A percentile compares a stretch with the other conserved stretches of the same genome.
Conservation (phyloP, 1,139 yeast species). For the Lodderomyces jiufengensis region DNA sequence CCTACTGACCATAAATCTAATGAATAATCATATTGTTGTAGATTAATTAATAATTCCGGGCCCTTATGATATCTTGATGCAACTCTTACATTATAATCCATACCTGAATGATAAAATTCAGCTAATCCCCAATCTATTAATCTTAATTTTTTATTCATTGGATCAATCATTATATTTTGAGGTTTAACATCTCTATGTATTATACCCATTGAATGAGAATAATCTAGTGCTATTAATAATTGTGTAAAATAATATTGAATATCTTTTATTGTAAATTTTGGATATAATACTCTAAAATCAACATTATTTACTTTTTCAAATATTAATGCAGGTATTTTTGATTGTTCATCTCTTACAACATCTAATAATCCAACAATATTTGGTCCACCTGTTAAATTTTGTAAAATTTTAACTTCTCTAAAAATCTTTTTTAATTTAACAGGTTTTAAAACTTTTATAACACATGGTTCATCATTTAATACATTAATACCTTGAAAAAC, state of each 20-base stretch:
- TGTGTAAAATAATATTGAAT: conserved; percentile 70
- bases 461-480: conserved; percentile 50
- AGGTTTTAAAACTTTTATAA: conserved; percentile 74
- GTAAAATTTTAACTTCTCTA: conserved; percentile 71
- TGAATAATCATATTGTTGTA: conserved; percentile 74
- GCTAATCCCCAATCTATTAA: conserved; percentile 86
- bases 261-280: conserved; percentile 59
- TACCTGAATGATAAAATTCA: conserved; percentile 75
- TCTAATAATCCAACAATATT: conserved; percentile 66
- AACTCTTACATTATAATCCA: conserved; percentile 75
- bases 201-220: conserved; percentile 78
- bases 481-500: conserved; percentile 73
- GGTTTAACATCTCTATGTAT: conserved; percentile 85
- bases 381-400: conserved; percentile 74
- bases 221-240: conserved; percentile 67
- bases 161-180: conserved; percentile 82
- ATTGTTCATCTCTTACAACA: conserved; percentile 70
- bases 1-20: conserved; percentile 82
- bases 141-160: conserved; percentile 54
- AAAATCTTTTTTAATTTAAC: conserved; percentile 77
- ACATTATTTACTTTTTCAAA: conserved; percentile 70
- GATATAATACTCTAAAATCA: conserved; percentile 70
- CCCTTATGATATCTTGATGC: conserved; percentile 82
- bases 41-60: conserved; percentile 71
- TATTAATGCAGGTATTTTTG: conserved; percentile 71